phyloP scores from a whole-genome alignment of 2,329 filamentous ascomycete species.

The Parasarocladium wereldwijsianum region DNA sequence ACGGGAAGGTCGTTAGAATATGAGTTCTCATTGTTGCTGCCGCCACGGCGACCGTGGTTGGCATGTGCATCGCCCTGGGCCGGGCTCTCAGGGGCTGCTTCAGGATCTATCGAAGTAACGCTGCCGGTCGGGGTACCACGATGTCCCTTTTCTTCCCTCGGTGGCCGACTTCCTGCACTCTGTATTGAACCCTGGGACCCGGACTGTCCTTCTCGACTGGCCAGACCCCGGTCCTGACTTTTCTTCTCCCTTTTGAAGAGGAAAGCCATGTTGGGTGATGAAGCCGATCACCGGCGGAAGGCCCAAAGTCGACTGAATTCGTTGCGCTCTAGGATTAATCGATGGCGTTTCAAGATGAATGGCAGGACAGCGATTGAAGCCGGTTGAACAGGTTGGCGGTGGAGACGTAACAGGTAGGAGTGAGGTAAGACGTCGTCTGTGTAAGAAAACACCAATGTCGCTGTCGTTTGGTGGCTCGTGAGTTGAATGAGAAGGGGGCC shows the following conservation, averaged over 20 bases:
- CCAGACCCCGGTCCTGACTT: conserved; percentile 46
- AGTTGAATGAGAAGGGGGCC: too few species aligned
- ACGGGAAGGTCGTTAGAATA: conserved; percentile 12
- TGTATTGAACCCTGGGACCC: conserved; percentile 33
- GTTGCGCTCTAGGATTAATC: too few species aligned
- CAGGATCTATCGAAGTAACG: conserved; percentile 55
- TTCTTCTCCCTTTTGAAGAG: conserved; percentile 70
- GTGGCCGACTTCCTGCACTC: conserved; percentile 26
- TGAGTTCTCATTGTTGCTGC: conserved; percentile 33
- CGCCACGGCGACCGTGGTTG: conserved; percentile 39
- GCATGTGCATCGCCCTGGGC: conserved; percentile 1
- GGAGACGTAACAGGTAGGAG: too few species aligned
- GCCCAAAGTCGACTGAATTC: too few species aligned
- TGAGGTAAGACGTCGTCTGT: too few species aligned
- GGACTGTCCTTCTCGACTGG: conserved; percentile 37
- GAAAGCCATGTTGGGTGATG: conserved; percentile 54
- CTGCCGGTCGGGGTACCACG: conserved; percentile 66
- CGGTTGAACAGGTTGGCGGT: too few species aligned
- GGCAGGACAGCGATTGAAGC: too few species aligned
- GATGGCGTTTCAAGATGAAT: too few species aligned
- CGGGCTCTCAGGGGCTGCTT: conserved; percentile 48
- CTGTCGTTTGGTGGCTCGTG: too few species aligned
- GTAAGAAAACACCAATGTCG: too few species aligned
- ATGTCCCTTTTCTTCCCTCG: conserved; percentile 41
- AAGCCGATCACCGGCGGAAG: conserved; percentile 22